phyloP scores from a whole-genome alignment of 176 grass and related monocot genomes.

The Typha latifolia region DNA sequence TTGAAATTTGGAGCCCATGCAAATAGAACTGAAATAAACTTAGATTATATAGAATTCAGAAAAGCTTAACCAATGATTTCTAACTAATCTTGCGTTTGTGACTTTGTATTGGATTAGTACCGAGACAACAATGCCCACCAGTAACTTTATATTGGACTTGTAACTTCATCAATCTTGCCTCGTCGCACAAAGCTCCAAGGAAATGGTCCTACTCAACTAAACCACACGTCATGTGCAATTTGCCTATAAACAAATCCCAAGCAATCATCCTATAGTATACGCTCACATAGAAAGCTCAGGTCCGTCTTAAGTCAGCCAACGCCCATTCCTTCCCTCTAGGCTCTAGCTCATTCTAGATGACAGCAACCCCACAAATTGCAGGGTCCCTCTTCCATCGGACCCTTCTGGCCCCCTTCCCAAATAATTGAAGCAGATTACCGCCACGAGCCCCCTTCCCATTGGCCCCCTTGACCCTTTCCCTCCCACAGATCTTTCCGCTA shows the following conservation, averaged over 20 bases:
- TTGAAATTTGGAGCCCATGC: too few species aligned
- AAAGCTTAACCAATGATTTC: too few species aligned
- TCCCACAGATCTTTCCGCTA: background rate
- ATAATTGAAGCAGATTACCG: background rate
- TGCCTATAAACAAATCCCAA: background rate
- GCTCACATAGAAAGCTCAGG: background rate
- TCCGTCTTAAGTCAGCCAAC: background rate
- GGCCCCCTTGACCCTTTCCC: background rate
- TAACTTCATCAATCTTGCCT: too few species aligned
- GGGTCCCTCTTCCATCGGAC: background rate
- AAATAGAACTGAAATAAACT: too few species aligned
- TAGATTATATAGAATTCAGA: too few species aligned
- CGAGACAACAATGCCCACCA: too few species aligned
- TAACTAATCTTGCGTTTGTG: too few species aligned
- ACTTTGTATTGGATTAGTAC: too few species aligned
- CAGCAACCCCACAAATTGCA: background rate
- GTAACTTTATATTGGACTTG: too few species aligned
- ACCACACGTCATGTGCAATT: too few species aligned
- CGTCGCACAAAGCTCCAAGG: too few species aligned
- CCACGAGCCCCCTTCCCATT: background rate
- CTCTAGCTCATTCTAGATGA: background rate
- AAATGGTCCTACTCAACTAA: too few species aligned
- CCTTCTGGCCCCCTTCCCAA: background rate
- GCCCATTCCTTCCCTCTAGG: background rate
- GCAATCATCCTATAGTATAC: background rate